Base-by-base conservation (phyloP, 202 grass and related monocot species). In the Carex arenaria region DNA sequence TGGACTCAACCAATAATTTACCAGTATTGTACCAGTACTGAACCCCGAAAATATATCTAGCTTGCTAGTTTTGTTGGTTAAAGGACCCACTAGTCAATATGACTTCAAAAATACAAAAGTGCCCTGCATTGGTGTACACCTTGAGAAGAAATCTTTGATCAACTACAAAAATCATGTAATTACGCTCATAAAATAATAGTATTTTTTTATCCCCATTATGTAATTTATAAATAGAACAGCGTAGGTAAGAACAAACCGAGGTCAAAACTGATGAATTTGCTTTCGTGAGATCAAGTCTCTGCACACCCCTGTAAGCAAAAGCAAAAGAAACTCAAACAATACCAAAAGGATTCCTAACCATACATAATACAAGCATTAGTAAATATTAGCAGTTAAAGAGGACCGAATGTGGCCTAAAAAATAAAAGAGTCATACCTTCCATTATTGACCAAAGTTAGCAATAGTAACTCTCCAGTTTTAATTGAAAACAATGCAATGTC, bases 261-360 rank as follows among this genome's bases (percentile, higher is more conserved):
- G 92, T 93, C 32, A 98, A 85, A 79, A 93, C 93, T 64, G 95
- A 98, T 84, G 95, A 84, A 75, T 93, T 98, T 84, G 95, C 94
- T 86, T 93, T 98, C 70, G 92, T 86, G 84, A 98, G 87, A 87
- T 98, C 95, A 84, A 98, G 89, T 87, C 92, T 98, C 79, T 93
- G 95, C 80, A 98, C 95, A 54, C 84, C 86, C 88, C 95, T 95
- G 87, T 62, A 91, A 78, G 69, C 61, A 40, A 36, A 80, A 85
- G 31, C 47, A 70, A 87, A 55, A 72, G 43, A 81, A 34, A 22
- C 22, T 72, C 4, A 84, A 84, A 66, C 69, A 79, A 19, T 10
- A 45, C 81, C 78, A 88, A 84, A 36, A 62, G 14, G 28, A 77
- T 56, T 52, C 23, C 72, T 32, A 56, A 2, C 49, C 45, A 55